phyloP scores from a whole-genome alignment of 208 protist genomes.

The Cochliopodium minus region DNA sequence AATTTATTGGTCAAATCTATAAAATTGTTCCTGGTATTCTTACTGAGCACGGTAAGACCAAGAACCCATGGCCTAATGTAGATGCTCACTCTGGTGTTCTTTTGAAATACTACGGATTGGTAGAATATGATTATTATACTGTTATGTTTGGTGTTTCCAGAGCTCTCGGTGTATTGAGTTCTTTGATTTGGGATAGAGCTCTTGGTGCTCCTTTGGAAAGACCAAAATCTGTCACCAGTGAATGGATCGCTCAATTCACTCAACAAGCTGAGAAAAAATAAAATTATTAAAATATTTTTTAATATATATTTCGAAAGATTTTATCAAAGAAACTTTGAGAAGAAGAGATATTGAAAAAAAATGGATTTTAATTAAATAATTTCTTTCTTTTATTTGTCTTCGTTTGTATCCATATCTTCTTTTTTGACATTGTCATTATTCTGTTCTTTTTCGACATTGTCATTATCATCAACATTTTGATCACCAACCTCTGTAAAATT shows the following conservation, averaged over 20 bases:
- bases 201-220: constrained; percentile 79
- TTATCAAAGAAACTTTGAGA: too few species aligned
- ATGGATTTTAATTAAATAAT: too few species aligned
- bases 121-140: constrained; percentile 82
- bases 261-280: constrained; percentile 9
- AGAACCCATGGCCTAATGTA: constrained; percentile 91
- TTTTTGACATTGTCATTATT: too few species aligned
- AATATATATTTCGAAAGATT: too few species aligned
- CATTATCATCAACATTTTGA: too few species aligned
- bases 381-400: too few species aligned
- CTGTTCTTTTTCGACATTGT: too few species aligned
- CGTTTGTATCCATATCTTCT: too few species aligned
- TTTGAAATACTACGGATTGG: constrained; percentile 85
- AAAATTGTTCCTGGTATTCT: constrained; percentile 75
- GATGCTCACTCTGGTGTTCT: constrained; percentile 80
- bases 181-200: constrained; percentile 75
- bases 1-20: constrained; percentile 68
- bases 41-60: constrained; percentile 88
- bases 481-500: too few species aligned
- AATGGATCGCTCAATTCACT: constrained; percentile 46
- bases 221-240: constrained; percentile 74
- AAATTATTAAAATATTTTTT: too few species aligned
- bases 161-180: constrained; percentile 74
- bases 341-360: too few species aligned
- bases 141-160: constrained; percentile 89